Conservation (phyloP, 2,329 filamentous ascomycete species). For the Aspergillus calidoustus region DNA sequence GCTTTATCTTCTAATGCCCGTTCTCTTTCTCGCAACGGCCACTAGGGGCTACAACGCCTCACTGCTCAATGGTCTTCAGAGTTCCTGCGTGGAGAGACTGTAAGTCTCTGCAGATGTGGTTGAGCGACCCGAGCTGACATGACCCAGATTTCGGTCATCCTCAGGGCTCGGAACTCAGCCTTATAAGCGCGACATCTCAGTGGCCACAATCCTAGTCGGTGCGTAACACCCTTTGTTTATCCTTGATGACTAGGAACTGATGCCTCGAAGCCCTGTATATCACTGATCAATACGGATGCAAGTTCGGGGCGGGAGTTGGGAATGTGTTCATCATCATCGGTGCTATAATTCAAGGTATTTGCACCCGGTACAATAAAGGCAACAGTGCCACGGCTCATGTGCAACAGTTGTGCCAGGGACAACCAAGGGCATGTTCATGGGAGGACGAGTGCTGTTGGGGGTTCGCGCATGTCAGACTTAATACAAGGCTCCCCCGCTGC, state of each 20-base stretch:
- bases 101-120: constrained; percentile 9
- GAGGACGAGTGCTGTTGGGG: constrained; percentile 35
- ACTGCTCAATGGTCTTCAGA: constrained; percentile 25
- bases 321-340: too few relatives aligned
- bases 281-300: too few relatives aligned
- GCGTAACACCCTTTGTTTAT: too few relatives aligned
- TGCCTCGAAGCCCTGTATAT: not conserved
- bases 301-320: too few relatives aligned
- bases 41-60: constrained; percentile 27
- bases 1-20: constrained; percentile 23
- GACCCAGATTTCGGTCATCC: constrained; percentile 21
- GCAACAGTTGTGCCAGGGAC: constrained; percentile 1
- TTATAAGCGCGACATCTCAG: constrained; percentile 22
- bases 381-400: too few relatives aligned
- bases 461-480: constrained; percentile 23
- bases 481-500: not conserved
- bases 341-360: constrained; percentile 19
- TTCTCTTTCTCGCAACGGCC: constrained; percentile 16
- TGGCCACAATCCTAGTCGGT: constrained; percentile 1
- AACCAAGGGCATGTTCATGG: constrained; percentile 35
- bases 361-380: constrained; percentile 2
- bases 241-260: too few relatives aligned
- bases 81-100: constrained; percentile 25
- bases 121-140: not conserved
- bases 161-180: constrained; percentile 15